Evolutionary conservation across 441 rosid species (phyloP).

Genomic region (Erodium texanum): DNA sequence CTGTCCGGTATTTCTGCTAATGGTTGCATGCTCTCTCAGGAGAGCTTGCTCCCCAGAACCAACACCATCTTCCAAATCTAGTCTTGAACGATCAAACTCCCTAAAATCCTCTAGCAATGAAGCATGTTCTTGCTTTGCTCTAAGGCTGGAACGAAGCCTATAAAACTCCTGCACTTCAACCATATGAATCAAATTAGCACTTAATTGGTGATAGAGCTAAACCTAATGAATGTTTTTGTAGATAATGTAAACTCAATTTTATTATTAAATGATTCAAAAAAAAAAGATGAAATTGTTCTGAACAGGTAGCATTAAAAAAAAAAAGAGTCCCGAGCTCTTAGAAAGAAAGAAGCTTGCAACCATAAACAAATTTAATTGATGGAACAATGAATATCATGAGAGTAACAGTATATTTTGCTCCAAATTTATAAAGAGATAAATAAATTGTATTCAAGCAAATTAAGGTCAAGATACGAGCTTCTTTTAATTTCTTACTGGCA

Average conservation of each 20-base stretch:
- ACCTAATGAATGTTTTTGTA: neutral
- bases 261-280: neutral
- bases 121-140: slow-evolving; percentile 90
- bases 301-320: neutral
- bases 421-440: neutral
- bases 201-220: neutral
- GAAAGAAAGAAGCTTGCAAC: neutral
- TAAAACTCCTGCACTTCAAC: slow-evolving; percentile 82
- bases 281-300: neutral
- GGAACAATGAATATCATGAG: neutral
- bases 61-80: slow-evolving; percentile 82
- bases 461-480: neutral
- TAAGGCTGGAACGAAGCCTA: slow-evolving; percentile 80
- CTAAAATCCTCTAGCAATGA: slow-evolving; percentile 89
- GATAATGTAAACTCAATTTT: neutral
- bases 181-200: slow-evolving; percentile 21
- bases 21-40: slow-evolving; percentile 69
- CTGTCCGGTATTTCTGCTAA: slow-evolving; percentile 78
- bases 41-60: slow-evolving; percentile 69
- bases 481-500: neutral
- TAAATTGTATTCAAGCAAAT: neutral
- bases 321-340: neutral
- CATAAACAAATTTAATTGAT: neutral
- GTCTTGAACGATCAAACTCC: slow-evolving; percentile 80
- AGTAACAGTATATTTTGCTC: neutral